phyloP scores from a whole-genome alignment of 306 rosid genomes.

The Dicorynia guianensis region DNA sequence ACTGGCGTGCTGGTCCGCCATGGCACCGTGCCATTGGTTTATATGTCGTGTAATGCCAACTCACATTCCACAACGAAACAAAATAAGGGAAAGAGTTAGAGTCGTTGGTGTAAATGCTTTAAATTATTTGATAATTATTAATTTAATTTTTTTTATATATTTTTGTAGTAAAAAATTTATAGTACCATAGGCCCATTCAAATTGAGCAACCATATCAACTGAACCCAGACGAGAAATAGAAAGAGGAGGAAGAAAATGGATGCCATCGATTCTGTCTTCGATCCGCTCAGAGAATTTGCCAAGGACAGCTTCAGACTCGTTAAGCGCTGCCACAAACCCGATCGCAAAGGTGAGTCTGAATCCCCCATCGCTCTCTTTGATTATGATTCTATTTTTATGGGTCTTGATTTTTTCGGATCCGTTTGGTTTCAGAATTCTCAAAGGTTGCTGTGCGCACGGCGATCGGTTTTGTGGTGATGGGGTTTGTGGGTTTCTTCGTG shows the following conservation, averaged over 20 bases:
- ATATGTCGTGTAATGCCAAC: too few species aligned
- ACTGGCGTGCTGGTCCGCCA: background rate
- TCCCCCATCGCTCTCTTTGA: background rate
- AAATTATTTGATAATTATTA: too few species aligned
- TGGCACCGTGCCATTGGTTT: conserved; percentile 1
- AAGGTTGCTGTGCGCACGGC: conserved; percentile 88
- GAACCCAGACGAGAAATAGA: background rate
- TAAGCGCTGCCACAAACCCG: conserved; percentile 80
- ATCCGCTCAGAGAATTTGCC: conserved; percentile 73
- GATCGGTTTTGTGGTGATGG: conserved; percentile 59
- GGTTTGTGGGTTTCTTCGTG: conserved; percentile 60
- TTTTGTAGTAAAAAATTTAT: too few species aligned
- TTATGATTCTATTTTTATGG: background rate
- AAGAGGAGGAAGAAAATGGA: conserved; percentile 50
- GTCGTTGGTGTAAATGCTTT: too few species aligned
- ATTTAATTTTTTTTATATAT: too few species aligned
- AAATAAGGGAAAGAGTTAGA: too few species aligned
- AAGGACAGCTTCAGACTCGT: conserved; percentile 81
- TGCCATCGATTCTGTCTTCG: conserved; percentile 75
- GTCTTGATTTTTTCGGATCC: conserved; percentile 13
- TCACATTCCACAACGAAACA: too few species aligned
- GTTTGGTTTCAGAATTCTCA: conserved; percentile 59
- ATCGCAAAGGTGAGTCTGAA: conserved; percentile 64
- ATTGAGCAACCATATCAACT: too few species aligned
- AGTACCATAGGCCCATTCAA: too few species aligned